Percentiles rank a stretch among this genome's conserved stretches.
Evolutionary conservation across 768 basidiomycete genomes (phyloP).

Genomic region (Rhizopogon sp.): DNA sequence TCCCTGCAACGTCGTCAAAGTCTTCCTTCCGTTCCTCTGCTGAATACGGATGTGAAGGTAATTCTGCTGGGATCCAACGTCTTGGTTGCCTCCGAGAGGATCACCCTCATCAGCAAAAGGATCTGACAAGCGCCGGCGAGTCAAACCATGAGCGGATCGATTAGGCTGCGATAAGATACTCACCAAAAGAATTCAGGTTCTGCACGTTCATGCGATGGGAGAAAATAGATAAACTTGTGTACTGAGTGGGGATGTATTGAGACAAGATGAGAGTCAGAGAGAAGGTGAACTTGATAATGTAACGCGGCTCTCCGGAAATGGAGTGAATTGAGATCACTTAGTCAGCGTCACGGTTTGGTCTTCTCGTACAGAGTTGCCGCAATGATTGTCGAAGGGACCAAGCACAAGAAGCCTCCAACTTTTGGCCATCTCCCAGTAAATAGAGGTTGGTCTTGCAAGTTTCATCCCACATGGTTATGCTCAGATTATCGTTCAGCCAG

Average conservation of each 20-base stretch:
- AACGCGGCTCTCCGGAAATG: constrained; percentile 15
- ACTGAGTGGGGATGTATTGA: constrained; percentile 39
- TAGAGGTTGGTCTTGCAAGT: constrained; percentile 44
- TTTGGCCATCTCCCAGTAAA: constrained; percentile 62
- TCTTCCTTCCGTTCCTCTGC: constrained; percentile 98
- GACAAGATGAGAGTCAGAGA: constrained; percentile 25
- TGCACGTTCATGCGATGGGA: constrained; percentile 90
- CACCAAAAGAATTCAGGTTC: constrained; percentile 82
- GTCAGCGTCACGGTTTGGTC: constrained; percentile 2
- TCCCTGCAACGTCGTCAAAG: constrained; percentile 95
- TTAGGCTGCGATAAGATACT: constrained; percentile 7
- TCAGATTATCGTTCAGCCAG: constrained; percentile 46
- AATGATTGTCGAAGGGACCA: constrained; percentile 9
- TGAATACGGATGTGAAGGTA: constrained; percentile 97
- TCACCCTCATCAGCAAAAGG: constrained; percentile 95
- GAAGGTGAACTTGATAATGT: constrained; percentile 7
- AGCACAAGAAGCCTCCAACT: constrained; percentile 56
- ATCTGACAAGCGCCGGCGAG: constrained; percentile 44
- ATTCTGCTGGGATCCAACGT: constrained; percentile 78
- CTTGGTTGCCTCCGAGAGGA: constrained; percentile 64
- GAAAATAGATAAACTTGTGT: constrained; percentile 35
- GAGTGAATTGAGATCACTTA: constrained; percentile 1
- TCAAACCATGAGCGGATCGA: background rate
- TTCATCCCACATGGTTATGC: background rate
- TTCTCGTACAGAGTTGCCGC: too few relatives aligned